These are phyloP conservation scores for Penicillium sp. DNA, from an alignment of 2,329 filamentous ascomycete species.

Conservation along the genomic window DNA sequence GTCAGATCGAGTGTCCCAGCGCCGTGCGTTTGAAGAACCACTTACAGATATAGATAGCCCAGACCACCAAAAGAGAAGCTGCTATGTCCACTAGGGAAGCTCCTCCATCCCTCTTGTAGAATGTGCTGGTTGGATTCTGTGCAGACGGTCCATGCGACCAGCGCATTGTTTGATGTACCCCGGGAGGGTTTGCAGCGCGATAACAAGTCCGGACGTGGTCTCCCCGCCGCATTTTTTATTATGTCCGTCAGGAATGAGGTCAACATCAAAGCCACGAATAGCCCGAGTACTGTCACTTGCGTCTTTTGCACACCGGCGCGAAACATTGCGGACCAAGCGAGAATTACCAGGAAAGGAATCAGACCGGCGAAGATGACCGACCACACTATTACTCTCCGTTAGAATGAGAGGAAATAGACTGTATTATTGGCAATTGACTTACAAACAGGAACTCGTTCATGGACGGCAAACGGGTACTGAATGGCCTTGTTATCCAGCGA, in stretches of 20 bases:
- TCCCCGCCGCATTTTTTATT: conserved; percentile 83
- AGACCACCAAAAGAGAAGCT: conserved; percentile 62
- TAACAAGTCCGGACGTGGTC: conserved; percentile 82
- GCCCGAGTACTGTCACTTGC: conserved; percentile 80
- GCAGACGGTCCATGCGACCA: conserved; percentile 52
- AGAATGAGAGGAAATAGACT: conserved; percentile 1
- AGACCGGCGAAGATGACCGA: conserved; percentile 77
- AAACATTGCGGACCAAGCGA: conserved; percentile 63
- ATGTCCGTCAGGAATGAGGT: conserved; percentile 83
- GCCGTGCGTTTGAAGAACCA: neutral
- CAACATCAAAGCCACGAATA: conserved; percentile 73
- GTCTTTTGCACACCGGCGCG: conserved; percentile 72
- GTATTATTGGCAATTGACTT: conserved; percentile 33
- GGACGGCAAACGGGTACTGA: conserved; percentile 78
- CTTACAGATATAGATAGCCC: conserved; percentile 56
- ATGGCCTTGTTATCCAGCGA: conserved; percentile 80
- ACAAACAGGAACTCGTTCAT: conserved; percentile 80
- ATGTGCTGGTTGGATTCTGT: conserved; percentile 54
- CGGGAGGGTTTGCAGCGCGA: conserved; percentile 75
- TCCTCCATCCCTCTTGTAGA: conserved; percentile 65
- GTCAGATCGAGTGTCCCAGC: neutral
- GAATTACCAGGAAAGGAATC: conserved; percentile 66
- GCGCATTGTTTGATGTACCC: conserved; percentile 55
- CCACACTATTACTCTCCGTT: conserved; percentile 46
- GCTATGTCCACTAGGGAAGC: conserved; percentile 63